Evolutionary conservation across 1,284 basidiomycete species (phyloP).

Genomic region (Takashimella tepidaria): DNA sequence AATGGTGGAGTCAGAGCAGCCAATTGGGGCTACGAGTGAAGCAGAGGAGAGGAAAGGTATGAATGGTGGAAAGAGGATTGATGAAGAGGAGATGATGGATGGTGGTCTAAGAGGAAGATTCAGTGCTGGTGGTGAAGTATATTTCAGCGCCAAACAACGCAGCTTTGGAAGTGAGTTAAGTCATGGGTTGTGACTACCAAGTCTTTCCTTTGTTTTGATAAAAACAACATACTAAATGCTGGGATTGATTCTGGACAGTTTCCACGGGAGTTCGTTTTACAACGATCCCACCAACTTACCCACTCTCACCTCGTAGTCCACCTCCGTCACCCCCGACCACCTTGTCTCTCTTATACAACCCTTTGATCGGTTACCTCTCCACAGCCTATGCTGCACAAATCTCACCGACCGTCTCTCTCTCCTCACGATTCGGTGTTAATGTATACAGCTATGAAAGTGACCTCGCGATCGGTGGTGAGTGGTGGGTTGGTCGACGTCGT

Average conservation of each 20-base stretch:
- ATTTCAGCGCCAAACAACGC: conserved; percentile 86
- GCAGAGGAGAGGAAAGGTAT: conserved; percentile 24
- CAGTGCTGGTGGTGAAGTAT: conserved; percentile 88
- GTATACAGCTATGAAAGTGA: conserved; percentile 95
- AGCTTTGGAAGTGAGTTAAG: conserved; percentile 74
- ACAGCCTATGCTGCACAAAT: conserved; percentile 86
- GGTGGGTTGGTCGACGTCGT: conserved; percentile 67
- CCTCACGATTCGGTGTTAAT: conserved; percentile 93
- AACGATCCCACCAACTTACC: conserved; percentile 58
- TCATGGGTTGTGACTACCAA: no score
- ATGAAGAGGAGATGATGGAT: conserved; percentile 84
- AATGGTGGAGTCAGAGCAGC: conserved; percentile 34
- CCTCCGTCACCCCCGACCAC: conserved; percentile 70
- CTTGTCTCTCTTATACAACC: conserved; percentile 90
- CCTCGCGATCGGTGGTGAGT: conserved; percentile 89
- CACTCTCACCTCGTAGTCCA: conserved; percentile 52
- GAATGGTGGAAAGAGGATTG: conserved; percentile 58
- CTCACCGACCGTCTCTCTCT: conserved; percentile 77
- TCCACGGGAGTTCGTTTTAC: conserved; percentile 91
- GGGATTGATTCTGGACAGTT: conserved; percentile 53
- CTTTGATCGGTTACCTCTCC: conserved; percentile 91
- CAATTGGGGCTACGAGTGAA: conserved; percentile 21
- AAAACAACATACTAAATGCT: background rate
- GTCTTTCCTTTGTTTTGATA: background rate
- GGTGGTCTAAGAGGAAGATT: conserved; percentile 84